Evolutionary conservation across 1,139 yeast genomes (phyloP), one percentile per base, ranked within the genome.

Genomic region (Ashbya aceris): DNA sequence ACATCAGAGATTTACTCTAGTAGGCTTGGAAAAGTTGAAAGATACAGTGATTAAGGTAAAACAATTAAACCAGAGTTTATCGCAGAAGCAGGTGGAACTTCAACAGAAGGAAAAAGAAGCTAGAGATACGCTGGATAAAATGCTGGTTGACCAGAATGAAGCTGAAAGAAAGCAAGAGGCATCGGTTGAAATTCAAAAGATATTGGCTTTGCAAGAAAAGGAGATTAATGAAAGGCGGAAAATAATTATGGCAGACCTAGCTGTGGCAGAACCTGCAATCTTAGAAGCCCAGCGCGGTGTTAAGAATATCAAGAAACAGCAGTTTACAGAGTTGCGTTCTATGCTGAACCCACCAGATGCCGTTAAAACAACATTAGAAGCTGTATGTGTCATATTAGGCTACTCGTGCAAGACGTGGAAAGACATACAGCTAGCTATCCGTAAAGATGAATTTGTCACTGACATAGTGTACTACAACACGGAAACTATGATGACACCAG

Each of bases 341-440:
- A 83, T 91, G 94, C 64, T 76, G 4, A 85, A 86, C 48, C 98
- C 98, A 0, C 98, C 98, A 0, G 81, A 78, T 8, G 82, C 93
- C 0, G 93, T 91, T 3, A 86, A 85, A 54, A 63, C 83, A 59
- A 80, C 95, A 0, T 66, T 91, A 68, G 97, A 91, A 53, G 82
- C 95, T 1, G 96, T 91, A 0, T 87, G 96, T 63, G 71, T 76
- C 2, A 61, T 91, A 30, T 62, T 91, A 17, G 96, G 96, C 0
- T 81, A 79, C 56, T 69, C 74, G n/a, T 82, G 77, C 0, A 47
- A 63, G 0, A 62, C 72, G 0, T 89, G 97, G 97, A 72, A 83
- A 50, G 93, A 86, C 47, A 95, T 89, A 2, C 94, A 85, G 53
- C 68, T 71, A n/a, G 73, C 81, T 26, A 78, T 89, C 11, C 71